These are phyloP conservation scores for Zizania palustris DNA, from an alignment of 202 grass and related monocot species.

Conservation along the genomic window DNA sequence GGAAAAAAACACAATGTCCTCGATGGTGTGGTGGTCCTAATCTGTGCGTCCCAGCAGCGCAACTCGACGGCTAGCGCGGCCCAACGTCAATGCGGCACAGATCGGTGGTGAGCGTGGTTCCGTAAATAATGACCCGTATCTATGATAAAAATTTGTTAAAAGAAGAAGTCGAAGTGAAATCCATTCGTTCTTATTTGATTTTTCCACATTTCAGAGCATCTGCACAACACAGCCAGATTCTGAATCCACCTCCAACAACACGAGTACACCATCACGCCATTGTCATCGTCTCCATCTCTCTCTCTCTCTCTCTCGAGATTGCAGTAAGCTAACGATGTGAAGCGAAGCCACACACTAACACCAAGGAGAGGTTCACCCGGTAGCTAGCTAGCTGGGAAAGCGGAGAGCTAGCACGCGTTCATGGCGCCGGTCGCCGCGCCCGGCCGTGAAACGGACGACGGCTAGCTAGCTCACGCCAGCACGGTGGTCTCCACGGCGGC, in stretches of 20 bases:
- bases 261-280: not conserved
- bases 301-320: too few relatives aligned
- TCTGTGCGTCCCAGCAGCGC: too few relatives aligned
- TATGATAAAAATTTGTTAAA: too few relatives aligned
- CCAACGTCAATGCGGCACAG: too few relatives aligned
- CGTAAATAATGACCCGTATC: too few relatives aligned
- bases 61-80: too few relatives aligned
- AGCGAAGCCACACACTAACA: not conserved
- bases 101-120: too few relatives aligned
- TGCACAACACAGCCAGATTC: not conserved
- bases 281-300: not conserved
- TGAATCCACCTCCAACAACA: not conserved
- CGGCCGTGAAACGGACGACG: not conserved
- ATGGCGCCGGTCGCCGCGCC: too few relatives aligned
- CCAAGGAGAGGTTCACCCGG: not conserved
- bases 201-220: not conserved
- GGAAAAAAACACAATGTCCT: too few relatives aligned
- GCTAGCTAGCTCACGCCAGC: conserved; percentile 48
- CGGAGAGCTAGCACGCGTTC: not conserved
- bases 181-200: too few relatives aligned
- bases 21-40: too few relatives aligned
- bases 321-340: not conserved
- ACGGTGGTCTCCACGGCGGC: conserved; percentile 65
- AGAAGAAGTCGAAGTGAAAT: too few relatives aligned
- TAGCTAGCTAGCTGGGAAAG: not conserved